Percentiles rank a stretch among this genome's conserved stretches.
phyloP scores from a whole-genome alignment of 2,329 filamentous ascomycete genomes.

The Emmonsiellopsis sp. region DNA sequence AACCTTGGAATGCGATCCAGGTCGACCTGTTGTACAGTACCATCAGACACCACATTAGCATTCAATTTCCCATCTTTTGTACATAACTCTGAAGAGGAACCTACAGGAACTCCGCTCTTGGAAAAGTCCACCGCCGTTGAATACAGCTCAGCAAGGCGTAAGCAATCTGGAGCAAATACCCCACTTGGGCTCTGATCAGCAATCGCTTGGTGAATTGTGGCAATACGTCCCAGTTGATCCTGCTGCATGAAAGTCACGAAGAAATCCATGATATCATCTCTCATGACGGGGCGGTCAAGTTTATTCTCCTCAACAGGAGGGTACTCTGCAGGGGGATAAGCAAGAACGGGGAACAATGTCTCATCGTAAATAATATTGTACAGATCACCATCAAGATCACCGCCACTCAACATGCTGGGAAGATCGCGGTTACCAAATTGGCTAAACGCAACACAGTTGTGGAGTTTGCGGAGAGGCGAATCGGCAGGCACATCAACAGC shows the following conservation, averaged over 20 bases:
- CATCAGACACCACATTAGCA: background rate
- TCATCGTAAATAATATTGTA: slow-evolving; percentile 71
- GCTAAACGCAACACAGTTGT: slow-evolving; percentile 73
- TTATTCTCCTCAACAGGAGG: slow-evolving; percentile 46
- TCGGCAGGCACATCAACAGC: slow-evolving; percentile 45
- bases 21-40: slow-evolving; percentile 7
- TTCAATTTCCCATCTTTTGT: slow-evolving; percentile 35
- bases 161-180: slow-evolving; percentile 44
- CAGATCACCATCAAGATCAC: slow-evolving; percentile 74
- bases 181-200: slow-evolving; percentile 49
- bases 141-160: slow-evolving; percentile 51
- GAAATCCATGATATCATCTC: slow-evolving; percentile 64
- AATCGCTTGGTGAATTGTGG: slow-evolving; percentile 53
- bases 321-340: slow-evolving; percentile 60
- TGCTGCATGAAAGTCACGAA: slow-evolving; percentile 69
- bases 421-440: slow-evolving; percentile 61
- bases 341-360: slow-evolving; percentile 34
- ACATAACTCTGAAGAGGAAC: slow-evolving; percentile 25
- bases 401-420: slow-evolving; percentile 68
- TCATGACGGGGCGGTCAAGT: slow-evolving; percentile 51
- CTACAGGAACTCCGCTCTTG: slow-evolving; percentile 56
- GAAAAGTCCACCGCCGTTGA: slow-evolving; percentile 68
- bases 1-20: slow-evolving; percentile 9
- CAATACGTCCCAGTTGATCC: slow-evolving; percentile 57
- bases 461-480: slow-evolving; percentile 53